Conservation (phyloP, 2,329 filamentous ascomycete species). For the Cylindrodendrum hubeiense region DNA sequence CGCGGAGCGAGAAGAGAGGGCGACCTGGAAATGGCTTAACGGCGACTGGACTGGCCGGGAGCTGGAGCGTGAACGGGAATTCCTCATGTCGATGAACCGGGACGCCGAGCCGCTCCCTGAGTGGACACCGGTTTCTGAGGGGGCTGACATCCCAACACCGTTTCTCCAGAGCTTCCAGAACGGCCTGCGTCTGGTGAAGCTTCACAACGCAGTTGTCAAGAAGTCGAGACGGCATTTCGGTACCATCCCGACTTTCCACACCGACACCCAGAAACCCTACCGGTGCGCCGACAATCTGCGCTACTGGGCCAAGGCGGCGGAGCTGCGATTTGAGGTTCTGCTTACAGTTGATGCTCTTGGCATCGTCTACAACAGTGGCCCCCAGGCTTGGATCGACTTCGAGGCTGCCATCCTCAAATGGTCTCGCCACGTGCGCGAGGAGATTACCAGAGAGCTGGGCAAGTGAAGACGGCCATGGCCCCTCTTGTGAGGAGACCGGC, state of each 20-base stretch:
- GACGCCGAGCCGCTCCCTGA: conserved; percentile 71
- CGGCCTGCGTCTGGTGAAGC: conserved; percentile 82
- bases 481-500: conserved; percentile 17
- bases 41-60: conserved; percentile 83
- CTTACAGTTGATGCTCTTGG: conserved; percentile 88
- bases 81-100: conserved; percentile 81
- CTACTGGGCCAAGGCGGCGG: conserved; percentile 96
- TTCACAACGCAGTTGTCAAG: conserved; percentile 91
- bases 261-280: conserved; percentile 95
- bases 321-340: conserved; percentile 91
- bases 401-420: conserved; percentile 86
- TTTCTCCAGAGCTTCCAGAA: conserved; percentile 82
- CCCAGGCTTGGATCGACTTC: conserved; percentile 82
- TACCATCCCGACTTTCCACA: conserved; percentile 88
- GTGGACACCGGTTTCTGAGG: conserved; percentile 67
- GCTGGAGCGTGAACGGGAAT: conserved; percentile 82
- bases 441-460: conserved; percentile 78
- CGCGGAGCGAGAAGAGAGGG: conserved; percentile 76
- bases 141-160: conserved; percentile 70
- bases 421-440: conserved; percentile 85
- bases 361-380: conserved; percentile 80
- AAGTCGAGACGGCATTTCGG: conserved; percentile 90
- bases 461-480: conserved; percentile 48
- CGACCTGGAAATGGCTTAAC: conserved; percentile 83
- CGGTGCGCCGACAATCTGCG: conserved; percentile 92